Conservation (phyloP, 2,329 filamentous ascomycete genomes). For the Phialocephala subalpina region DNA sequence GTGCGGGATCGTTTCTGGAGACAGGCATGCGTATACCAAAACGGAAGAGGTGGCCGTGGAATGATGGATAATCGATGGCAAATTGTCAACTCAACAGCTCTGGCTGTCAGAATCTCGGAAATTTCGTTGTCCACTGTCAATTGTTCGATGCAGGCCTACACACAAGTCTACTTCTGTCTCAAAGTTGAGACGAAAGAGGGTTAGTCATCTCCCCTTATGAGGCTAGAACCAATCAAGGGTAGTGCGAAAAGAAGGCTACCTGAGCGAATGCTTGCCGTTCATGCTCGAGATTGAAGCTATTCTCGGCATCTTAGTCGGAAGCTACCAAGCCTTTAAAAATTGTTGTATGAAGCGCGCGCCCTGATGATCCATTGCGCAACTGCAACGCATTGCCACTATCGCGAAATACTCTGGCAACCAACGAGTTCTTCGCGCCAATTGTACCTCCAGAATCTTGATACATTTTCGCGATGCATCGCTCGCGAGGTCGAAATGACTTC, state of each 20-base stretch:
- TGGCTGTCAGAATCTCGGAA: neutral
- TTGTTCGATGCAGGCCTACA: neutral
- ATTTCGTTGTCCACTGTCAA: neutral
- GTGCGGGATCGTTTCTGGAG: neutral
- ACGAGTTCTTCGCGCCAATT: neutral
- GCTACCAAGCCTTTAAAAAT: neutral
- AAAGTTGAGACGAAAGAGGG: neutral
- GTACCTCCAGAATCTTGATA: neutral
- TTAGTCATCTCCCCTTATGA: too few relatives aligned
- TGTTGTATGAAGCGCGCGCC: neutral
- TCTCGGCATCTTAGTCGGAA: neutral
- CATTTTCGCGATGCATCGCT: neutral
- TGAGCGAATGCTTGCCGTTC: neutral
- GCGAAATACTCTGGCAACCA: neutral
- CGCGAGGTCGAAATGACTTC: neutral
- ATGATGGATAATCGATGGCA: neutral
- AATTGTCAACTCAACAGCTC: neutral
- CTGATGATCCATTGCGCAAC: neutral
- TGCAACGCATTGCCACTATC: neutral
- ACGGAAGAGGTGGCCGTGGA: neutral
- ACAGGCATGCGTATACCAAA: neutral
- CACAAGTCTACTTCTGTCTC: neutral
- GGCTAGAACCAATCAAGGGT: too few relatives aligned
- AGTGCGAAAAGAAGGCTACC: too few relatives aligned
- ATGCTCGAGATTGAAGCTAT: neutral